Conservation (phyloP, 2,329 filamentous ascomycete genomes). For the Cladosporium oxysporum region DNA sequence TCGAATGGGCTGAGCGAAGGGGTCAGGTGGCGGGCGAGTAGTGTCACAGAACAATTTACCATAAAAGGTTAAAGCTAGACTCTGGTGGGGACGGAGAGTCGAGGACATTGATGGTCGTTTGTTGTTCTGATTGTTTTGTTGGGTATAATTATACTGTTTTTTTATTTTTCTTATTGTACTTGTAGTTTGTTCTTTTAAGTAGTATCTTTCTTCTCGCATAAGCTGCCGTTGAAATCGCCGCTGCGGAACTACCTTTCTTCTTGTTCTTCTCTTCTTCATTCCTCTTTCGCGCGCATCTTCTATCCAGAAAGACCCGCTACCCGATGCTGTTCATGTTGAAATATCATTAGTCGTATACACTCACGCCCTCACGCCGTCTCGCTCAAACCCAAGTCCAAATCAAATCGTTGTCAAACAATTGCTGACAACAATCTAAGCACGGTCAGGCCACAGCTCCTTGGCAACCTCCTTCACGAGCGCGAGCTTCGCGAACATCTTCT, state of each 20-base stretch:
- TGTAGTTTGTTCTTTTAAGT: background rate
- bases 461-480: slow-evolving; percentile 41
- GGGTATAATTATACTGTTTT: background rate
- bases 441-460: slow-evolving; percentile 39
- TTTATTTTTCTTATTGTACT: background rate
- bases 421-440: slow-evolving; percentile 25
- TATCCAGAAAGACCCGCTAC: background rate
- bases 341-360: slow-evolving; percentile 19
- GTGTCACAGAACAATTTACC: background rate
- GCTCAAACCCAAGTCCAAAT: background rate
- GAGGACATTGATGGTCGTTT: background rate
- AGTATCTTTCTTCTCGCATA: slow-evolving; percentile 3
- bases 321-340: slow-evolving; percentile 21
- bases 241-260: background rate
- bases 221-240: slow-evolving; percentile 20
- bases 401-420: background rate
- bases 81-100: background rate
- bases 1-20: background rate
- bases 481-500: slow-evolving; percentile 43
- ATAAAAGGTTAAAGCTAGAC: too few species aligned
- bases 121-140: background rate
- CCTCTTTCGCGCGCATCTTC: background rate
- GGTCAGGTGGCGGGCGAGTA: background rate
- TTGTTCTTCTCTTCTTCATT: background rate
- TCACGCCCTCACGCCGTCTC: background rate